Percentiles rank a stretch among this genome's conserved stretches.
phyloP scores from a whole-genome alignment of 2,329 filamentous ascomycete species.

The Aspergillus quadricinctus region DNA sequence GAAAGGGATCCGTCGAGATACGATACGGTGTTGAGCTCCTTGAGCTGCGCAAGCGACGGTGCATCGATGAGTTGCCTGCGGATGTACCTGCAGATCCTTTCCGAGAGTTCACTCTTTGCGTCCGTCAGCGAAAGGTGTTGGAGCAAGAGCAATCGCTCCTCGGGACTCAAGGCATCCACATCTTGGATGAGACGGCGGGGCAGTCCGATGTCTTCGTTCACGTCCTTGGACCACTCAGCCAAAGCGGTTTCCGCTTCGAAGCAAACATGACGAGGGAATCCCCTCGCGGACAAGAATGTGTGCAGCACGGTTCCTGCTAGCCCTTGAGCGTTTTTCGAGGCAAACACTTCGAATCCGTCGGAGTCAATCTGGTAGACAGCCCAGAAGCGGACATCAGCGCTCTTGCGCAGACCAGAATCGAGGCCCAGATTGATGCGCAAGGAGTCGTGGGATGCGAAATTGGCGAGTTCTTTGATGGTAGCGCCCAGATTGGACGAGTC shows the following conservation, averaged over 20 bases:
- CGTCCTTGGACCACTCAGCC: conserved; percentile 31
- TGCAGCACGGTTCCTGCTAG: conserved; percentile 42
- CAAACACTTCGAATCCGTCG: conserved; percentile 36
- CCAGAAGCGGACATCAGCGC: conserved; percentile 37
- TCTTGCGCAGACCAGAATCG: conserved; percentile 40
- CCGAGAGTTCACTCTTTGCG: conserved; percentile 22
- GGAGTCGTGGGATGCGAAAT: conserved; percentile 22
- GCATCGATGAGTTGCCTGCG: conserved; percentile 34
- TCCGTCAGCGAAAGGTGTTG: conserved; percentile 34
- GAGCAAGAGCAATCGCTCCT: conserved; percentile 37
- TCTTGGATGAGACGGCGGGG: conserved; percentile 40
- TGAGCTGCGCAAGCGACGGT: conserved; percentile 38
- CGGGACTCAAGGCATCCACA: conserved; percentile 40
- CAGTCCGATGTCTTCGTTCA: conserved; percentile 26
- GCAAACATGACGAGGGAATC: conserved; percentile 36
- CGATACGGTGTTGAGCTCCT: conserved; percentile 34
- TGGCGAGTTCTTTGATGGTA: conserved; percentile 28
- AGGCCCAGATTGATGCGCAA: conserved; percentile 34
- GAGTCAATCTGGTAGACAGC: conserved; percentile 35
- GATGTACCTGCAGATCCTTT: conserved; percentile 30
- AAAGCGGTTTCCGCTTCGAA: conserved; percentile 38
- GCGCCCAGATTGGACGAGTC: conserved; percentile 18
- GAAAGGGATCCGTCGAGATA: conserved; percentile 41
- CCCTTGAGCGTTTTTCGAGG: conserved; percentile 44
- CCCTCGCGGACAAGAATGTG: conserved; percentile 43